Conservation (phyloP, 495 filamentous ascomycete genomes). For the Aspergillus incahuasiensis region DNA sequence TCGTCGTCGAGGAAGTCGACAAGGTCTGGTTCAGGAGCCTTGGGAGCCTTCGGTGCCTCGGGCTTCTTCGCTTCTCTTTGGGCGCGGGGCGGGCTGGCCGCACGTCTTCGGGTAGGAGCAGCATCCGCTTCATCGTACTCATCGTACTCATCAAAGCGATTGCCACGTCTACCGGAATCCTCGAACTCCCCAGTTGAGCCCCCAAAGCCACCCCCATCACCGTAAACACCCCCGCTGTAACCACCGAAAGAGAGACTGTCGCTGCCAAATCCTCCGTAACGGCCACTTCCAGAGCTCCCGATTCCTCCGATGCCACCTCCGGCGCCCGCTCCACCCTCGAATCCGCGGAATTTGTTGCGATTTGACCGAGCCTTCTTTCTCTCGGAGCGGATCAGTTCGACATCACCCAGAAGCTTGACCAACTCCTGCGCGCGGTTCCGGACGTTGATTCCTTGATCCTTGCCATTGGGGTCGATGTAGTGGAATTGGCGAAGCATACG, state of each 20-base stretch:
- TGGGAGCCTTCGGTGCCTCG: conserved; percentile 74
- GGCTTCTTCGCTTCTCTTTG: conserved; percentile 51
- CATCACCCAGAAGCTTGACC: conserved; percentile 86
- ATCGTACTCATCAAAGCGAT: conserved; percentile 94
- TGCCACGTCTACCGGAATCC: conserved; percentile 56
- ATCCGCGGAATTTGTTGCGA: conserved; percentile 89
- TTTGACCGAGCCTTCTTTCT: conserved; percentile 89
- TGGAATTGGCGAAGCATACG: conserved; percentile 99
- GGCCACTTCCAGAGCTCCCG: conserved; percentile 46
- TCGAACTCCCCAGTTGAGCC: conserved; percentile 67
- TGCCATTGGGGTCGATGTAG: conserved; percentile 92
- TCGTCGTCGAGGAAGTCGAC: conserved; percentile 83
- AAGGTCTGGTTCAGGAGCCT: conserved; percentile 81
- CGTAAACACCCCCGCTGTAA: conserved; percentile 83
- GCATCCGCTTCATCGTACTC: conserved; percentile 80
- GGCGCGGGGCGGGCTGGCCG: conserved; percentile 34
- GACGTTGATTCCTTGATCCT: conserved; percentile 97
- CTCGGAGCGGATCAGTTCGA: conserved; percentile 87
- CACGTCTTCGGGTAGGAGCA: conserved; percentile 42
- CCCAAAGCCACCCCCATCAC: conserved; percentile 85
- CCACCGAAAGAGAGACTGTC: conserved; percentile 69
- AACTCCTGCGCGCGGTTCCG: conserved; percentile 94
- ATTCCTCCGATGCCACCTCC: conserved; percentile 26
- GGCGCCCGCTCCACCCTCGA: conserved; percentile 70
- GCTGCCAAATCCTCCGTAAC: conserved; percentile 89